These are phyloP conservation scores for Tolypocladium ovalisporum DNA, from an alignment of 2,329 filamentous ascomycete species.

Conservation along the genomic window DNA sequence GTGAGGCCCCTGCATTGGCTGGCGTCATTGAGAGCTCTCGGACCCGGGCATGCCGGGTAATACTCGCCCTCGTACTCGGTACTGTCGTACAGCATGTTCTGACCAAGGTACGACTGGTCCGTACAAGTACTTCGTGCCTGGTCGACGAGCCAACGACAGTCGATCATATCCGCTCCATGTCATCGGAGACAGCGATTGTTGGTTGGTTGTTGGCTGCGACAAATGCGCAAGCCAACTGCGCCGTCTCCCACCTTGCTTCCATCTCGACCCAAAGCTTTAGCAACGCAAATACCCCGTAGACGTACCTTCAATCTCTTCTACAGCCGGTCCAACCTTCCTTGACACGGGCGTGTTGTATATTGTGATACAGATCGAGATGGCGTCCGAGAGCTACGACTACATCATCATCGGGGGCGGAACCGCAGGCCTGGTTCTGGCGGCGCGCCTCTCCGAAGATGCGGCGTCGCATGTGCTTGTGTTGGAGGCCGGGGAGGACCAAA, in stretches of 20 bases:
- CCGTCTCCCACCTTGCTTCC: background rate
- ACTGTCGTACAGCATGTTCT: too few species aligned
- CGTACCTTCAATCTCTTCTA: background rate
- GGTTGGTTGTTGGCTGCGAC: background rate
- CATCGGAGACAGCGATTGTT: background rate
- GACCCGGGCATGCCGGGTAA: too few species aligned
- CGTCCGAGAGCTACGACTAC: background rate
- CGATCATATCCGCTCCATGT: background rate
- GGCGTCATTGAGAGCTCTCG: too few species aligned
- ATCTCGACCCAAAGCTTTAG: background rate
- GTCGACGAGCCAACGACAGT: background rate
- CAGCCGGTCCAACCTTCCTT: background rate
- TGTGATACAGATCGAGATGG: background rate
- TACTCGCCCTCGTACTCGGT: too few species aligned
- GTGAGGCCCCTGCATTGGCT: too few species aligned
- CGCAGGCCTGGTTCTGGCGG: background rate
- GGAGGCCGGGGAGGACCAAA: background rate
- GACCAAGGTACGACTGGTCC: background rate
- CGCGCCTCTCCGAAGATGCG: background rate
- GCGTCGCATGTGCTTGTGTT: background rate
- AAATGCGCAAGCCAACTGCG: background rate
- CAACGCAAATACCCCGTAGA: background rate
- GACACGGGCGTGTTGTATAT: too few species aligned
- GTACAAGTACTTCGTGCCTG: background rate
- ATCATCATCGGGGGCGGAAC: background rate